phyloP scores from a whole-genome alignment of 441 rosid species.

The Manihot esculenta region DNA sequence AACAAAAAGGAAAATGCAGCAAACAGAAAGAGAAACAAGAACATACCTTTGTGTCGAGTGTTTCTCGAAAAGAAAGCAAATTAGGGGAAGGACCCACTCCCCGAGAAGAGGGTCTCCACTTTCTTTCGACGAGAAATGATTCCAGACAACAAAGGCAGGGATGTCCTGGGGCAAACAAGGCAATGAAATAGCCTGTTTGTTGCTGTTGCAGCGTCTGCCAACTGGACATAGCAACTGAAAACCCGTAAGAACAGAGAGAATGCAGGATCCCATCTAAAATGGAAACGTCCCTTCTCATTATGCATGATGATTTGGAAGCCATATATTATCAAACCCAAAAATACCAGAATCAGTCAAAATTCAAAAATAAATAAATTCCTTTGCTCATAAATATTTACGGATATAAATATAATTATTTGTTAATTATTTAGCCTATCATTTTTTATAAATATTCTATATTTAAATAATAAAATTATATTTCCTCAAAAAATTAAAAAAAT shows the following conservation, averaged over 20 bases:
- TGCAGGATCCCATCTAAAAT: not conserved
- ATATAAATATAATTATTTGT: no score
- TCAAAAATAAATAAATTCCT: not conserved
- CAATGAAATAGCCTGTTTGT: slow-evolving; percentile 7
- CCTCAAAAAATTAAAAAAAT: no score
- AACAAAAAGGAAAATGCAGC: not conserved
- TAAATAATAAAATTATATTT: no score
- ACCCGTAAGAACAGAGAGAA: not conserved
- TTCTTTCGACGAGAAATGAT: not conserved
- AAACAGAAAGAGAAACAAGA: not conserved
- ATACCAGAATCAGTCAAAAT: no score
- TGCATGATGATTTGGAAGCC: not conserved
- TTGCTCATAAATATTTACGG: not conserved
- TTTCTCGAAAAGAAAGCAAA: slow-evolving; percentile 4
- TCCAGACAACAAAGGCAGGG: not conserved
- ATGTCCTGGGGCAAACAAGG: not conserved
- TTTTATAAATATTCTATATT: no score
- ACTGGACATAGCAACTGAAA: not conserved
- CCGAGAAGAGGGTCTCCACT: slow-evolving; percentile 2
- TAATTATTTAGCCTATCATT: no score
- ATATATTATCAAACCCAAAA: not conserved
- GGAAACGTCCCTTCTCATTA: not conserved
- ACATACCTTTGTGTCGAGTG: slow-evolving; percentile 8
- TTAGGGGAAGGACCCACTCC: not conserved
- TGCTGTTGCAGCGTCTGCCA: slow-evolving; percentile 3